Conservation (phyloP, 163 green algal species). For the Chlamydomonas reinhardtii region DNA sequence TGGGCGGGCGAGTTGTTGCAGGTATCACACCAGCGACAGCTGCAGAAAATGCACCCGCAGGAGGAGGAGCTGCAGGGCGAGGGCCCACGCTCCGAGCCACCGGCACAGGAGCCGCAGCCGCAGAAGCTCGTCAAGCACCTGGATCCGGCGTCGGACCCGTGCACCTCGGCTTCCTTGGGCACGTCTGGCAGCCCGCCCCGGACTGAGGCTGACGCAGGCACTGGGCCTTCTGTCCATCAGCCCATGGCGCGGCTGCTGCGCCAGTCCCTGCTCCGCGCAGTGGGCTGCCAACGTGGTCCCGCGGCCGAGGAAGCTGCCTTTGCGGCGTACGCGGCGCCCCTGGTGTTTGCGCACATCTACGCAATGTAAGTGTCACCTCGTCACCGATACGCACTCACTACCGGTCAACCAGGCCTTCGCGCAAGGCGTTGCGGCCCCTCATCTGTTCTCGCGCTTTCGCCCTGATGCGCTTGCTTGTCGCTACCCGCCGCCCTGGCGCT, state of each 20-base stretch:
- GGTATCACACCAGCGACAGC: not conserved
- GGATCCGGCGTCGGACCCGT: too few species aligned
- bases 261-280: not conserved
- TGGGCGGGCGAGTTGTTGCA: not conserved
- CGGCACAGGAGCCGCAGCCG: too few species aligned
- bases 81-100: too few species aligned
- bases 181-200: too few species aligned
- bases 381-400: too few species aligned
- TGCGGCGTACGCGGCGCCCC: constrained; percentile 12
- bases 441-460: not conserved
- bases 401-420: too few species aligned
- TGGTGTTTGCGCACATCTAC: not conserved
- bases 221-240: not conserved
- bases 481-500: not conserved
- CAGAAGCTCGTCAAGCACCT: too few species aligned
- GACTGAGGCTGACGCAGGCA: not conserved
- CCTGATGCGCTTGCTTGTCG: not conserved
- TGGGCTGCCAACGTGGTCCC: not conserved
- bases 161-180: too few species aligned
- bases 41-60: too few species aligned
- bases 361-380: constrained; percentile 9
- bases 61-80: not conserved
- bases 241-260: not conserved
- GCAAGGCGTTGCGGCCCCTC: too few species aligned
- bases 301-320: constrained; percentile 14